These are phyloP conservation scores for Magnolia changhungtana DNA, from an alignment of 164 flowering plant species.

Conservation along the genomic window DNA sequence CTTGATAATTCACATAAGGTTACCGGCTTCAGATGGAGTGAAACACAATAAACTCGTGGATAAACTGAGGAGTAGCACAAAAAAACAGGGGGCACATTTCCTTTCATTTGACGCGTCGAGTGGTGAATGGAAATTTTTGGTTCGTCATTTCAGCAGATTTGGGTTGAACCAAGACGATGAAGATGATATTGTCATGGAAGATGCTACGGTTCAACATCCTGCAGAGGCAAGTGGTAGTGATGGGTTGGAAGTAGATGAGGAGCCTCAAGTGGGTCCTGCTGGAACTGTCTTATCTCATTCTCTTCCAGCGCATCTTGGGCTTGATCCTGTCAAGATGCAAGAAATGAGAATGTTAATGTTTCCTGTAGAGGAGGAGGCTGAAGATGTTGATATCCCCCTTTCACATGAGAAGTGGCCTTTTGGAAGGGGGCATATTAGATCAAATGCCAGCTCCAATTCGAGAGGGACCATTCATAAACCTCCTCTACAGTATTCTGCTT, in stretches of 20 bases:
- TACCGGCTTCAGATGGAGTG: conserved; percentile 13
- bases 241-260: conserved; percentile 50
- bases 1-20: conserved; percentile 39
- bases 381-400: conserved; percentile 31
- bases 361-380: conserved; percentile 56
- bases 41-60: conserved; percentile 22
- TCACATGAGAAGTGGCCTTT: conserved; percentile 30
- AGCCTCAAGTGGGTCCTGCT: conserved; percentile 19
- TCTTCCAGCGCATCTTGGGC: conserved; percentile 93
- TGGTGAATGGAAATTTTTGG: conserved; percentile 84
- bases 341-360: conserved; percentile 89
- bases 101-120: conserved; percentile 55
- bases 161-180: conserved; percentile 87
- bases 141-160: conserved; percentile 91
- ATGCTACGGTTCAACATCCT: conserved; percentile 30
- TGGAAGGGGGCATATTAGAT: conserved; percentile 35
- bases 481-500: conserved; percentile 37
- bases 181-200: conserved; percentile 74
- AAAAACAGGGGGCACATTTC: conserved; percentile 78
- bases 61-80: conserved; percentile 42
- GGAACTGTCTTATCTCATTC: conserved; percentile 70
- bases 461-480: conserved; percentile 13
- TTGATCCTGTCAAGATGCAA: conserved; percentile 85
- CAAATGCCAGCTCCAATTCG: neutral
- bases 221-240: conserved; percentile 33